Evolutionary conservation across 352 stramenopile species (phyloP).

Genomic region (Phytophthora foliorum): DNA sequence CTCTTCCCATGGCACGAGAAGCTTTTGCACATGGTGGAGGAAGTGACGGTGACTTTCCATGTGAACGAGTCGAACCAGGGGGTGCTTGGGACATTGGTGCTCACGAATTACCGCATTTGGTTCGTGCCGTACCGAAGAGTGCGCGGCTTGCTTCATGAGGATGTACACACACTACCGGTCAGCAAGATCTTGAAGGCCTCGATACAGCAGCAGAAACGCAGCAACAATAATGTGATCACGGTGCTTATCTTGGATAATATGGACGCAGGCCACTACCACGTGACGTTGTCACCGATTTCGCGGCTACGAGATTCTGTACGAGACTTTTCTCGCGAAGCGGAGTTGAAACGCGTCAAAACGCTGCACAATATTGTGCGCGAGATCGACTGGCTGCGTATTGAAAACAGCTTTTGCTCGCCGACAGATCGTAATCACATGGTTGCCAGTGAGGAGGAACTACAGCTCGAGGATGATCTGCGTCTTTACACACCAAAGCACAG

Average conservation of each 20-base stretch:
- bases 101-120: constrained; percentile 90
- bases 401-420: constrained; percentile 88
- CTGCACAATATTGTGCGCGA: constrained; percentile 83
- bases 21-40: constrained; percentile 87
- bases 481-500: constrained; percentile 74
- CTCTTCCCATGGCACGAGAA: constrained; percentile 89
- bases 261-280: constrained; percentile 87
- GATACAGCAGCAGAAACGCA: constrained; percentile 85
- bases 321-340: constrained; percentile 75
- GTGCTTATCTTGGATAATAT: constrained; percentile 87
- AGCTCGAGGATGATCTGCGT: constrained; percentile 66
- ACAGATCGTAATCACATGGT: constrained; percentile 79
- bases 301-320: constrained; percentile 73
- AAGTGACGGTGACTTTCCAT: constrained; percentile 90
- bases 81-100: constrained; percentile 79
- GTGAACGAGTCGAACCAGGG: constrained; percentile 89
- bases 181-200: constrained; percentile 84
- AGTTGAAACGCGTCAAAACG: constrained; percentile 84
- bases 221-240: constrained; percentile 81
- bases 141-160: constrained; percentile 79
- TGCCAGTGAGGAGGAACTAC: constrained; percentile 56
- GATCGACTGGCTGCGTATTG: constrained; percentile 86
- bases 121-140: constrained; percentile 86
- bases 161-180: constrained; percentile 84
- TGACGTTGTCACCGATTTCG: constrained; percentile 85